Base-by-base conservation (phyloP, 179 eudicot species). In the Camellia oleifera region DNA sequence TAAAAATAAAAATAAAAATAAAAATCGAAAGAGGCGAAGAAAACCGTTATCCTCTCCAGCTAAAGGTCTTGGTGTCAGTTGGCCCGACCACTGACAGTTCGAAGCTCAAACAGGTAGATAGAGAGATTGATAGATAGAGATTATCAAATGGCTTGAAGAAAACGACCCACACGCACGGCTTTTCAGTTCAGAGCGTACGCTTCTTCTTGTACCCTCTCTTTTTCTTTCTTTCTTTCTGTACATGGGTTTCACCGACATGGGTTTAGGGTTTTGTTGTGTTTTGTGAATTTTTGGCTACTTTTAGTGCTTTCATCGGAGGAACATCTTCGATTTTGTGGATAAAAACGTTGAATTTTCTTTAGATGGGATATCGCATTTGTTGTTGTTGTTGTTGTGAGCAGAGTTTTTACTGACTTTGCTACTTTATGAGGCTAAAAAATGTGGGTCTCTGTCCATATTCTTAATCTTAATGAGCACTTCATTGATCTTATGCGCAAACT, bases 381-480 rank as follows among this genome's bases (percentile, higher is more conserved):
- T 66, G 32, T 58, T 72, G 40, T 73, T 3, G 62, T 57, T 65
- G 45, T 9, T 6, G 23, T 52, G 76, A 80, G 77, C 75, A 57
- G 56, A 66, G 56, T 82, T 67, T 75, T 77, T 32, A 67, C 57
- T 75, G 73, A 45, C 9, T 52, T 80, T 75, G 52, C 50, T 52
- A 46, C 74, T 75, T 74, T 61, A 82, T 78, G 88, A 79, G 77
- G 75, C 78, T 77, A 86, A 83, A 87, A 88, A 84, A 85, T 85
- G 87, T 89, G 84, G 91, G 79, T 50, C 81, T 74, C 18, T 78
- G 56, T 79, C 32, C 86, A 86, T 80, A 80, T 87, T 84, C 84
- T 88, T 89, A 79, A 89, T 89, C 84, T 88, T 89, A 79, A 89
- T 89, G 92, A 89, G 87, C 92, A 87, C 86, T 80, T 84, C 90